Evolutionary conservation across 345 rosid genomes (phyloP).

Genomic region (Camelina sativa): DNA sequence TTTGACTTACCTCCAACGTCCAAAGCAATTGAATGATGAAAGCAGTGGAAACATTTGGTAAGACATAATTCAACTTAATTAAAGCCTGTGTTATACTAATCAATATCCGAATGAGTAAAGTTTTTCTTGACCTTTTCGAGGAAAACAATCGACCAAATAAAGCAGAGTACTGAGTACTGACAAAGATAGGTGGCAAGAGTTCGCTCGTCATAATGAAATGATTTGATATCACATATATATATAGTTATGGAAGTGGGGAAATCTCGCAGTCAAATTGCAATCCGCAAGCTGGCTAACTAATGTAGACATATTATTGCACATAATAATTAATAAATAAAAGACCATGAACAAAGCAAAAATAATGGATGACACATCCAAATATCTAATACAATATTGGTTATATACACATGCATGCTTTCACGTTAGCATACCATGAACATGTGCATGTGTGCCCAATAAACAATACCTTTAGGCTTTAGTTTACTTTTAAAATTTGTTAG

Average conservation of each 20-base stretch:
- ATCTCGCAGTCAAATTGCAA: constrained; percentile 23
- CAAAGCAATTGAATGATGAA: constrained; percentile 29
- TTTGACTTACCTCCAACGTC: constrained; percentile 10
- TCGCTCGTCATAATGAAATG: constrained; percentile 41
- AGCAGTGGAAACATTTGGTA: constrained; percentile 8
- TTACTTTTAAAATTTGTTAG: background rate
- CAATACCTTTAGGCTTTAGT: background rate
- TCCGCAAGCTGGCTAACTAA: constrained; percentile 35
- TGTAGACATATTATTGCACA: constrained; percentile 25
- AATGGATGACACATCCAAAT: background rate
- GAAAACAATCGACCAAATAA: constrained; percentile 32
- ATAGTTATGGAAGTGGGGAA: constrained; percentile 40
- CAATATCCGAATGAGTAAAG: constrained; percentile 35
- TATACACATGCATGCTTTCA: constrained; percentile 25
- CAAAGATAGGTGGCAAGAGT: constrained; percentile 25
- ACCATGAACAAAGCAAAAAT: constrained; percentile 19
- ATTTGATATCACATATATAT: constrained; percentile 42
- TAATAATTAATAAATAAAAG: background rate
- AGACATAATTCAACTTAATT: background rate
- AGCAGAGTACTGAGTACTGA: constrained; percentile 34
- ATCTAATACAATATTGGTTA: background rate
- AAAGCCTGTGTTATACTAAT: constrained; percentile 11
- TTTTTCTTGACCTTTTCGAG: constrained; percentile 35
- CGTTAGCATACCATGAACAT: constrained; percentile 8
- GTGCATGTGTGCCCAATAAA: constrained; percentile 2